Base-by-base conservation (phyloP, 2,329 filamentous ascomycete genomes). In the Apiospora saccharicola region DNA sequence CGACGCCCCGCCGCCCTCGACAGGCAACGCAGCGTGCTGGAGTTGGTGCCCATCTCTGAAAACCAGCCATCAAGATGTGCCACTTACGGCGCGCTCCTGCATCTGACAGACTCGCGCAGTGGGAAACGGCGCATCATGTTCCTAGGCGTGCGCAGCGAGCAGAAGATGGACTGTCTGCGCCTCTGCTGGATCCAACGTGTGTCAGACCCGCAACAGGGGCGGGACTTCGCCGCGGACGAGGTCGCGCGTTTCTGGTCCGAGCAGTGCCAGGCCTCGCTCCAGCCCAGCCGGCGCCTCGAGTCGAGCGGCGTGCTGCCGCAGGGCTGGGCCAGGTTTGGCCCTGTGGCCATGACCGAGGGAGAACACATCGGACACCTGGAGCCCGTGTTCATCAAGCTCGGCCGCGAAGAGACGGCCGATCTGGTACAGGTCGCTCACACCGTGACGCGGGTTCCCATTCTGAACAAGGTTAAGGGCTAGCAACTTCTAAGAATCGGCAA, bases 361-460 rank as follows among this genome's bases (percentile, higher is more conserved):
- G 53, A 61, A 10, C 53, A 61, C 16, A 61, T 61, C 26, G 53
- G 53, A 22, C 53, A 61, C 53, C 26, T 61, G 30, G 34, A 61
- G 53, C 53, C 53, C 7, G 53, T 61, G 30, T 34, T 61, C 16
- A 61, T 61, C 26, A 61, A 61, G 6, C 30, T 61, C 16, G 22
- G 53, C 7, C 30, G 53, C 14, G 53, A 34, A 30, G 53, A 61
- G 7, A 22, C 53, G 16, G 30, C 26, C 6, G 53, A 61, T 61
- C 30, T 61, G 16, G 53, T 37, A 1, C 30, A 22, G 30, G 53
- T 61, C 7, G 22, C 53, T 19, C 53, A 61, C 26, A 61, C 53
- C 8, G 53, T 61, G 10, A 61, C 53, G 16, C 53, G 53, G 16
- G 34, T 61, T 19, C 26, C 53, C 8, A 19, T 19, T 7, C 13